Evolutionary conservation across 176 grass and related monocot species (phyloP), one percentile per base, ranked within the genome.

Genomic region (Ananas comosus): DNA sequence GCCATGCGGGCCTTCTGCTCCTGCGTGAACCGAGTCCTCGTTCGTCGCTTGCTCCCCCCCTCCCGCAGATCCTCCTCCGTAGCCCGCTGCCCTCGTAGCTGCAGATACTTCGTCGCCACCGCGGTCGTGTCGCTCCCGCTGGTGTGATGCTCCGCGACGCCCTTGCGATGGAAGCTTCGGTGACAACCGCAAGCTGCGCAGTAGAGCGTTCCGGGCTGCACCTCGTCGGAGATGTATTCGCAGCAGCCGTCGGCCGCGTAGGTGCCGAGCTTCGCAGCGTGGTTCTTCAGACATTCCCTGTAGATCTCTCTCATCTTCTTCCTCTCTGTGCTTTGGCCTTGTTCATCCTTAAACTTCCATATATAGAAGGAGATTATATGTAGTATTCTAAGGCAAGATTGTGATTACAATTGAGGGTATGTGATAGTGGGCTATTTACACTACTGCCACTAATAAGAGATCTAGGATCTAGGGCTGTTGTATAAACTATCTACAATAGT

Each of bases 201-300:
- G 59, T 67, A 70, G 65, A 96, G 51, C 33, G 65, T 70, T 4
- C 29, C 12, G 2, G 83, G 88, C 27, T 76, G 80, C 64, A 48
- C 66, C 47, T 88, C 85, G 68, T 91, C 83, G 49, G 88, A 76
- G 74, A 82, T 96, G 88, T 88, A 96, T 77, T 96, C 92, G 61
- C 92, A 91, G 78, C 92, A 96, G 0, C 92, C 92, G 74, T 96
- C 92, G 47, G 81, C 82, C 1, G 92, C 92, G 75, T 96, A 96
- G 9, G 85, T 88, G 23, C 91, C 92, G 42, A 96, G 83, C 74
- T 86, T 88, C 49, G 92, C 92, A 12, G 92, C 92, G 71, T 96
- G 92, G 78, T 96, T 96, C 74, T 77, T 87, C 92, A 91, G 81
- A 83, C 92, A 96, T 80, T 96, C 88, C 51, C 80, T 83, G 80